These are phyloP conservation scores for Claviceps cyperi DNA, from an alignment of 2,329 filamentous ascomycete genomes.

Conservation along the genomic window DNA sequence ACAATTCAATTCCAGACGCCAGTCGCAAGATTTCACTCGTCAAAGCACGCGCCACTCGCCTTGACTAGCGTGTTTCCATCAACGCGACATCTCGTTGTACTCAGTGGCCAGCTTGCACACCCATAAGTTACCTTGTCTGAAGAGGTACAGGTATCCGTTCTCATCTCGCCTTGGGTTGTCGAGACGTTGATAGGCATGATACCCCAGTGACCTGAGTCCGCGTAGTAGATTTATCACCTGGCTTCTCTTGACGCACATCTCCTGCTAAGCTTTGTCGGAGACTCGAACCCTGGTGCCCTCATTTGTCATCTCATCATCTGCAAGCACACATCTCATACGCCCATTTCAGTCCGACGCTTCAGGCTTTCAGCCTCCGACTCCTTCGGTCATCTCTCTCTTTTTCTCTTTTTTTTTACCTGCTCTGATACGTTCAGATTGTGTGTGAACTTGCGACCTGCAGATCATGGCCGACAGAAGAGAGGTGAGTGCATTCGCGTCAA, in stretches of 20 bases:
- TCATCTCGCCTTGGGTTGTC: neutral
- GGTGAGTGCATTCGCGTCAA: slow-evolving; percentile 4
- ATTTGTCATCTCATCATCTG: neutral
- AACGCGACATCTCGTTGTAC: neutral
- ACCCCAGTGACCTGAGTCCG: neutral
- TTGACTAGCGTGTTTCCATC: neutral
- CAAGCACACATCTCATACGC: neutral
- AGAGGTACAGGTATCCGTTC: neutral
- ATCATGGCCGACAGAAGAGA: slow-evolving; percentile 4
- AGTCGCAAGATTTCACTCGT: neutral
- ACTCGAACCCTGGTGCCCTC: neutral
- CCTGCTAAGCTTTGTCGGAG: neutral
- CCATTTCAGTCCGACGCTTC: neutral
- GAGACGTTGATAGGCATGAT: neutral
- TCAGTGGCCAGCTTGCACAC: neutral
- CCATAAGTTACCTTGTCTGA: neutral
- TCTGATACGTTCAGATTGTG: neutral
- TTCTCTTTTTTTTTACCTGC: neutral
- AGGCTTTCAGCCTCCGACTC: neutral
- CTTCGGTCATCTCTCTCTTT: neutral
- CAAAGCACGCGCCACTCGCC: neutral
- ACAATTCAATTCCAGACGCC: neutral
- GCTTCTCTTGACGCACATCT: neutral
- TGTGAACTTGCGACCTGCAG: neutral
- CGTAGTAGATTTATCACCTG: neutral